Base-by-base conservation (phyloP, 371 early-diverging fungal species). In the Rhizopus delemar region DNA sequence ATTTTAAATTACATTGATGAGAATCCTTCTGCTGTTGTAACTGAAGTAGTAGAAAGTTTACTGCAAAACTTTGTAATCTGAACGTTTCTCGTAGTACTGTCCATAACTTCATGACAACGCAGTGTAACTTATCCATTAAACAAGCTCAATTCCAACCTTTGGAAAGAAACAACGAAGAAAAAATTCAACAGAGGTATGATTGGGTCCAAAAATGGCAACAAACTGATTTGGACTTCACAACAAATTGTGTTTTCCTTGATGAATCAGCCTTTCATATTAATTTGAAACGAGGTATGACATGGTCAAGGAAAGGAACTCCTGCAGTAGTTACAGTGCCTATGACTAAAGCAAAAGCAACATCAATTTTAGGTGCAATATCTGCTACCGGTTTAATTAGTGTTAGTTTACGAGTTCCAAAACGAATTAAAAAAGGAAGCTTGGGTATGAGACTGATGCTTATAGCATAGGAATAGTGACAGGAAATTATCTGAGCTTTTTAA, bases 21-120 rank as follows among this genome's bases (percentile, higher is more conserved):
- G 28, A 60, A 60, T 29, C 60, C 52, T 53, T 59, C 60, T 59
- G 53, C 48, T 46, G 53, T 46, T 53, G 13, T 59, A 31, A 49
- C 46, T 53, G 48, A 53, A 53, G 49, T 60, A n/a, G 54, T 53
- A 53, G 54, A 39, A 46, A 46, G 29, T 48, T 38, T 53, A 39
- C 15, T 39, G 29, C 51, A 63, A 53, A 52, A 38, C 46, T 63
- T 63, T 63, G 57, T 57, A 53, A 53, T 56, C 46, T 46, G 36
- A 46, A 53, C 31, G 53, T 59, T 52, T 53, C 46, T 59, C 53
- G 57, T 28, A 57, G 46, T 45, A 53, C 48, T 51, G 45, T 58
- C 51, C 41, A 58, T 43, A 41, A 60, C 61, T 54, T 60, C 55
- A 60, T 55, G 56, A 62, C 62, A 56, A 56, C 52, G 15, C 22